Evolutionary conservation across 306 rosid genomes (phyloP).

Genomic region (Vigna reflexopilosa): DNA sequence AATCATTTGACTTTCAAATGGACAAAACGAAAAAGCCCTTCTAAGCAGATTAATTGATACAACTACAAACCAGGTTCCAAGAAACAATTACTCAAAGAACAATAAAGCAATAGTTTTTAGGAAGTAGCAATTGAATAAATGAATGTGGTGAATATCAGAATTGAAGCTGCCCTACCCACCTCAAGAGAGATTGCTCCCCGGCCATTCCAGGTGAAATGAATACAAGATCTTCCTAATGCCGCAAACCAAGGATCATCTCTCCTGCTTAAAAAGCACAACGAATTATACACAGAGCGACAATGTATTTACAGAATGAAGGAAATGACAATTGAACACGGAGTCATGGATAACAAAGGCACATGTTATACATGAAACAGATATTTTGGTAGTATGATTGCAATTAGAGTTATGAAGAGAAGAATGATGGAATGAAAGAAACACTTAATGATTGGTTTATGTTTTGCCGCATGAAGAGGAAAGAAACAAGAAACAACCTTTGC

Average conservation of each 20-base stretch:
- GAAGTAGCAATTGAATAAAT: slow-evolving; percentile 14
- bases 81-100: slow-evolving; percentile 5
- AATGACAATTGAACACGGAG: not conserved
- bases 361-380: not conserved
- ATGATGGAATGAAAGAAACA: no score
- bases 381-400: slow-evolving; percentile 13
- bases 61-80: slow-evolving; percentile 18
- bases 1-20: slow-evolving; percentile 20
- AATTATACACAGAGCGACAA: slow-evolving; percentile 19
- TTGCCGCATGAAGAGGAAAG: not conserved
- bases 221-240: slow-evolving; percentile 85
- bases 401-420: not conserved
- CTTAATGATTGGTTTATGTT: slow-evolving; percentile 3
- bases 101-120: slow-evolving; percentile 28
- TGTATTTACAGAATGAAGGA: slow-evolving; percentile 9
- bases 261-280: slow-evolving; percentile 52
- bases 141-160: slow-evolving; percentile 23
- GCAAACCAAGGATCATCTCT: slow-evolving; percentile 95
- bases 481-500: slow-evolving; percentile 59
- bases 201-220: slow-evolving; percentile 91
- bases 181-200: slow-evolving; percentile 92
- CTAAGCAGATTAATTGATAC: slow-evolving; percentile 31
- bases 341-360: not conserved
- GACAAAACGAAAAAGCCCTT: slow-evolving; percentile 14
- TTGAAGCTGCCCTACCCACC: slow-evolving; percentile 53